Evolutionary conservation across 108 stramenopile species (phyloP), one percentile per base, ranked within the genome.

Genomic region (Cyclotella sp.): DNA sequence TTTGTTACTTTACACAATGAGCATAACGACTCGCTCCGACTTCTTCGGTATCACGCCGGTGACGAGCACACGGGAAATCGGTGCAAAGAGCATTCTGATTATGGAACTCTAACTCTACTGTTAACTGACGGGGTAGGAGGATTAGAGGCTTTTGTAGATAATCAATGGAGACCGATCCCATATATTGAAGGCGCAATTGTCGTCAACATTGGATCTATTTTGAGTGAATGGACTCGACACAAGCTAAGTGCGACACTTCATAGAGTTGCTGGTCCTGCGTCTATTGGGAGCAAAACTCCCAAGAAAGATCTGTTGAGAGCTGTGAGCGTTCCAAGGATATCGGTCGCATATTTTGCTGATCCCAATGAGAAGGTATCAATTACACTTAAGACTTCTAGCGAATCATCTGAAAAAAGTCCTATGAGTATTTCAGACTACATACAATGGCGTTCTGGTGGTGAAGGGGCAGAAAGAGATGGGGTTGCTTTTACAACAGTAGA

Each of bases 81-180:
- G 21, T 91, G 91, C 79, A 91, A 89, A 76, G 87, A 87, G 42
- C 91, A 91, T 79, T 88, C 87, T 14, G 91, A 91, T 63, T 91
- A 91, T 70, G 91, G 91, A 28, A 89, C 84, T 6, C 34, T 89
- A 10, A 91, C 91, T 15, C 57, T 89, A 24, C 69, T 91, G 9
- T 67, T 84, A n/a, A 89, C 78, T 18, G 90, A 91, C 69, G 86
- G 86, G 2, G 84, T 89, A 16, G 72, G 83, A 45, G 90, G 90
- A 12, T 52, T 91, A 54, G 81, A 91, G 55, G 79, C 86, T 9
- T 72, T 79, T 46, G 53, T 86, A 0, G 84, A 76, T 51, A 78
- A 68, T 0, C 16, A 63, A 45, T 91, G 91, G 91, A 72, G 52
- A 19, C 72, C 83, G 27, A 83, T 91, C 10, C 91, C 91, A 13